Conservation (phyloP, 805 yeast genomes). For the Myxozyma melibiosi region DNA sequence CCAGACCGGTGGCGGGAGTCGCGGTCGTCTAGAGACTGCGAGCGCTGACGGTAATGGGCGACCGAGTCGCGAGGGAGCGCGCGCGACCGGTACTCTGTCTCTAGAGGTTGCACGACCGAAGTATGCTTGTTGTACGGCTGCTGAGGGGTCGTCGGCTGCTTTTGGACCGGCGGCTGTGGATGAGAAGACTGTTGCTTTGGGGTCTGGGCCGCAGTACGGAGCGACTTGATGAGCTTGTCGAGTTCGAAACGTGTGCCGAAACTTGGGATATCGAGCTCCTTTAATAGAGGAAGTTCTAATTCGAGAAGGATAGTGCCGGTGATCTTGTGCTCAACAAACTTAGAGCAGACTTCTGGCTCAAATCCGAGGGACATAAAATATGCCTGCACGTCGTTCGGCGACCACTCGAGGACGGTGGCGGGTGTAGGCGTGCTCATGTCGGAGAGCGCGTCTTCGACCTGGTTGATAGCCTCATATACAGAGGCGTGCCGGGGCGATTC, state of each 20-base stretch:
- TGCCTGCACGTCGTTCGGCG: slow-evolving; percentile 80
- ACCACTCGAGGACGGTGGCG: slow-evolving; percentile 56
- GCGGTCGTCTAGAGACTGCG: slow-evolving; percentile 24
- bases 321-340: slow-evolving; percentile 84
- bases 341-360: slow-evolving; percentile 70
- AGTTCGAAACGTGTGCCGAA: slow-evolving; percentile 96
- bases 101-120: slow-evolving; percentile 20
- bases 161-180: background rate
- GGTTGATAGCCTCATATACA: slow-evolving; percentile 37
- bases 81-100: slow-evolving; percentile 15
- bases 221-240: slow-evolving; percentile 79
- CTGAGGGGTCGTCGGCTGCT: slow-evolving; percentile 1
- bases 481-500: slow-evolving; percentile 15
- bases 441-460: slow-evolving; percentile 47
- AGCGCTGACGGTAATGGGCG: slow-evolving; percentile 27
- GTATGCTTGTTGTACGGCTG: slow-evolving; percentile 12
- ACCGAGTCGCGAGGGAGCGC: slow-evolving; percentile 10
- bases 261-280: slow-evolving; percentile 87
- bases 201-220: background rate
- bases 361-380: slow-evolving; percentile 75
- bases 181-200: too few species aligned
- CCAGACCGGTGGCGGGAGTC: slow-evolving; percentile 14
- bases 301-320: slow-evolving; percentile 84
- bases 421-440: slow-evolving; percentile 36
- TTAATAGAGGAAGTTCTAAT: slow-evolving; percentile 79